Percentiles rank a stretch among this genome's conserved stretches.
phyloP scores from a whole-genome alignment of 352 stramenopile genomes.

The Globisporangium nodosum region DNA sequence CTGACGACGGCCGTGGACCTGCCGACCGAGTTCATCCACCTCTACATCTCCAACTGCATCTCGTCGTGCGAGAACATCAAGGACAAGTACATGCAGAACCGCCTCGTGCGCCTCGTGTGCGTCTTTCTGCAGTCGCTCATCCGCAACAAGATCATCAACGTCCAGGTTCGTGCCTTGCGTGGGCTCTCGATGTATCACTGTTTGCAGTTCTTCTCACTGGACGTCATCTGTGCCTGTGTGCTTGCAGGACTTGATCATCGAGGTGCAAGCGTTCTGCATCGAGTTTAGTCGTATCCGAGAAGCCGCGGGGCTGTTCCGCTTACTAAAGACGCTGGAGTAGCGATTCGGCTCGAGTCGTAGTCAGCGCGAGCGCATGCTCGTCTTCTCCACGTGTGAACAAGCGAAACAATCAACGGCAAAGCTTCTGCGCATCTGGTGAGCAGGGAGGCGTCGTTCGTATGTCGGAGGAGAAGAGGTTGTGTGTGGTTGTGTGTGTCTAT shows the following conservation, averaged over 20 bases:
- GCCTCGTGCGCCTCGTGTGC: slow-evolving; percentile 96
- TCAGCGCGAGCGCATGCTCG: background rate
- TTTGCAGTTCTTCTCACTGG: too few relatives aligned
- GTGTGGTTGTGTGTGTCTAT: background rate
- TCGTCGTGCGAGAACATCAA: slow-evolving; percentile 98
- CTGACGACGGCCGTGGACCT: slow-evolving; percentile 90
- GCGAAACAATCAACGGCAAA: slow-evolving; percentile 7
- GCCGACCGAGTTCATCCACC: slow-evolving; percentile 97
- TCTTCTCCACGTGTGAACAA: slow-evolving; percentile 2
- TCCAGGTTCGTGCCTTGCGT: slow-evolving; percentile 67
- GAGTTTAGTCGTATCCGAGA: slow-evolving; percentile 98
- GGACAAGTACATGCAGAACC: slow-evolving; percentile 98
- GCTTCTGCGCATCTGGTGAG: too few relatives aligned
- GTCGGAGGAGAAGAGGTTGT: too few relatives aligned
- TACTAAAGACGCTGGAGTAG: slow-evolving; percentile 96
- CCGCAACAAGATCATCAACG: slow-evolving; percentile 98
- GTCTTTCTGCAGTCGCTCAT: slow-evolving; percentile 98
- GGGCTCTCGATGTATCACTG: too few relatives aligned
- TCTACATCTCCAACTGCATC: slow-evolving; percentile 99
- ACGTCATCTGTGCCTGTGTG: slow-evolving; percentile 8
- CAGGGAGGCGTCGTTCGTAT: too few relatives aligned
- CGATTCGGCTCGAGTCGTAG: background rate
- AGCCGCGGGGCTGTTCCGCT: slow-evolving; percentile 94
- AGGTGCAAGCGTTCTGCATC: slow-evolving; percentile 99
- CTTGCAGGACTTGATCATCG: slow-evolving; percentile 95